These are phyloP conservation scores for Carex littledalei DNA, from an alignment of 176 grass and related monocot genomes.

Conservation along the genomic window DNA sequence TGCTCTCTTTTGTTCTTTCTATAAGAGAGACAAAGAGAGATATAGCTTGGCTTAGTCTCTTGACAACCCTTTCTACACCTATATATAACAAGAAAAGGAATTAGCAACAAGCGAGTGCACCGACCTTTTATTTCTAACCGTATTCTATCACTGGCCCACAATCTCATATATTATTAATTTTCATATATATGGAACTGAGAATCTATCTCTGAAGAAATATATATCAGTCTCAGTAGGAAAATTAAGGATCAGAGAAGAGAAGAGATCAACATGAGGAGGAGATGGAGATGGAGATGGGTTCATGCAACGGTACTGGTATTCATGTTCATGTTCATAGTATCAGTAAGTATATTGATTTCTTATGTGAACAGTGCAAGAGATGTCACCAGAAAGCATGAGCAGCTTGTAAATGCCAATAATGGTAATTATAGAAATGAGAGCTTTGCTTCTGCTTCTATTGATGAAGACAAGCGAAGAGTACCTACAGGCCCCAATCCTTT, in stretches of 20 bases:
- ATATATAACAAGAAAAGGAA: not conserved
- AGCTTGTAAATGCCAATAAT: not conserved
- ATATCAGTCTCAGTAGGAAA: too few relatives aligned
- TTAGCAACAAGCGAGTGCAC: too few relatives aligned
- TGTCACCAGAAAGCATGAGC: not conserved
- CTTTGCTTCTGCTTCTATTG: not conserved
- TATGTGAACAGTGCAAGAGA: constrained; percentile 2
- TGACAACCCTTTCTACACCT: not conserved
- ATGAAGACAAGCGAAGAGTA: constrained; percentile 37
- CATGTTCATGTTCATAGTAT: not conserved
- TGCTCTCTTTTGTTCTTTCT: not conserved
- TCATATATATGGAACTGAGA: too few relatives aligned
- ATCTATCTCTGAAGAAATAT: too few relatives aligned
- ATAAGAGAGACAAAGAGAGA: too few relatives aligned
- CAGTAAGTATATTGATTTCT: not conserved
- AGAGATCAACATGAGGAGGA: not conserved
- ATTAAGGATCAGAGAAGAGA: too few relatives aligned
- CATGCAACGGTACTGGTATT: not conserved
- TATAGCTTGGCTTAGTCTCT: not conserved
- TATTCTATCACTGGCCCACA: too few relatives aligned
- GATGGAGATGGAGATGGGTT: not conserved
- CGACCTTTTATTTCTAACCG: too few relatives aligned
- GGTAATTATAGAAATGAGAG: not conserved
- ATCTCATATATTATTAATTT: too few relatives aligned
- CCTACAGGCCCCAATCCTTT: constrained; percentile 54